A percentile compares a stretch with the other conserved stretches of the same genome.
Evolutionary conservation across 2,329 filamentous ascomycete genomes (phyloP).

Genomic region (Bretziella fagacearum): DNA sequence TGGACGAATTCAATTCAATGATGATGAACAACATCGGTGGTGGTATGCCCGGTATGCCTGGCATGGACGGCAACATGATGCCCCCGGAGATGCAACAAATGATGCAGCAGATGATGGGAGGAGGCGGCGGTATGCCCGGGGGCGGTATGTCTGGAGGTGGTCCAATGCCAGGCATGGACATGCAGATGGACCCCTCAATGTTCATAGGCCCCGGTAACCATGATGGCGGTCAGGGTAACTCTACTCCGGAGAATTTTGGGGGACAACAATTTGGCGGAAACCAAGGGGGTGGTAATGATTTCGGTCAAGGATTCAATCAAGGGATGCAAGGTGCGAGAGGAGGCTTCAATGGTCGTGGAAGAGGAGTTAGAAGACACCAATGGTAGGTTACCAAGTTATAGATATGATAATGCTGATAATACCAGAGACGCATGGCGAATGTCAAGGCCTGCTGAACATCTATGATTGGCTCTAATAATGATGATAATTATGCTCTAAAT

Average conservation of each 20-base stretch:
- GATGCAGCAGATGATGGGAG: constrained; percentile 58
- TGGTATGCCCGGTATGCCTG: constrained; percentile 26
- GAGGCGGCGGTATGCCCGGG: neutral
- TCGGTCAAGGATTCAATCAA: constrained; percentile 9
- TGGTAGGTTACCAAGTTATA: constrained; percentile 3
- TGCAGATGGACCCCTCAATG: constrained; percentile 45
- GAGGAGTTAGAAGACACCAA: constrained; percentile 14
- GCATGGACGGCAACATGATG: constrained; percentile 33
- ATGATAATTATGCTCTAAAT: too few species aligned
- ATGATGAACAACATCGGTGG: constrained; percentile 41
- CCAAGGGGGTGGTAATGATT: constrained; percentile 7
- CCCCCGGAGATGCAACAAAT: constrained; percentile 49
- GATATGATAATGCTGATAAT: neutral
- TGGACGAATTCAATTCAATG: constrained; percentile 51
- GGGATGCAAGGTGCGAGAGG: constrained; percentile 6
- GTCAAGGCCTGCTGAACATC: neutral
- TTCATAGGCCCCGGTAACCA: constrained; percentile 31
- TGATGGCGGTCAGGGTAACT: constrained; percentile 16
- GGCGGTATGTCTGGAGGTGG: constrained; percentile 6
- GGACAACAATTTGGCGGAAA: constrained; percentile 12
- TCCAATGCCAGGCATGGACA: constrained; percentile 38
- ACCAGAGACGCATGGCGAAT: neutral
- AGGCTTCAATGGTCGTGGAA: constrained; percentile 10
- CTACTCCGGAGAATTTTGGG: neutral
- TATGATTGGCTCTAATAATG: neutral